Percentiles rank a stretch among this genome's conserved stretches.
These are phyloP conservation scores for Trypanosomatidae sp. DNA, from an alignment of 208 protist genomes.

Conservation along the genomic window DNA sequence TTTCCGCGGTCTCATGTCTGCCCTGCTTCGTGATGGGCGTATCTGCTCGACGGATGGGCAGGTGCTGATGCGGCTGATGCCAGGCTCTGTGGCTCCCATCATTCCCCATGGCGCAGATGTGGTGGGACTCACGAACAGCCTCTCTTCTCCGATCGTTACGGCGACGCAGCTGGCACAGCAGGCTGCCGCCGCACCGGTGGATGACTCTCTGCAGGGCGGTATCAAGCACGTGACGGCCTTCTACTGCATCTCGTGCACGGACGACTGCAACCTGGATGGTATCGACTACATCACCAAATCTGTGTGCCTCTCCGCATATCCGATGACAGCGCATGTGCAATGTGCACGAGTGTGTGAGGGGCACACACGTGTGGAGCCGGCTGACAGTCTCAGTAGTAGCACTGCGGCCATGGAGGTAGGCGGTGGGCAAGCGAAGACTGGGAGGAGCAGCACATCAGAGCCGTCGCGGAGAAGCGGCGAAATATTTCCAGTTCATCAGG, in stretches of 20 bases:
- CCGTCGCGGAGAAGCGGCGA: background rate
- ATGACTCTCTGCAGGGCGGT: slow-evolving; percentile 76
- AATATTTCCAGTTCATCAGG: slow-evolving; percentile 3
- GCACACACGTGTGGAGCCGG: slow-evolving; percentile 40
- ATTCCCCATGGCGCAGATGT: slow-evolving; percentile 81
- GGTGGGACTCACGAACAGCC: slow-evolving; percentile 70
- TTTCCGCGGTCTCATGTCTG: slow-evolving; percentile 84
- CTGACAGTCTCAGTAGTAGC: slow-evolving; percentile 3
- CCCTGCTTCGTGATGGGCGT: slow-evolving; percentile 75
- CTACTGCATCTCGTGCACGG: slow-evolving; percentile 85
- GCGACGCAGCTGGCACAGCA: slow-evolving; percentile 36
- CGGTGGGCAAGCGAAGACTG: background rate
- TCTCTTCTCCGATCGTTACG: slow-evolving; percentile 55
- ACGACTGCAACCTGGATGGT: slow-evolving; percentile 72
- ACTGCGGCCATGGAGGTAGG: background rate
- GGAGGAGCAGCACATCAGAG: background rate
- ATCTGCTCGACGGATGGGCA: slow-evolving; percentile 64
- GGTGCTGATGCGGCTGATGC: slow-evolving; percentile 76
- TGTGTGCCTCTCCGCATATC: slow-evolving; percentile 77
- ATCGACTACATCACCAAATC: slow-evolving; percentile 78
- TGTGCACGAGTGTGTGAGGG: slow-evolving; percentile 80
- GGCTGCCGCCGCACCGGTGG: slow-evolving; percentile 41
- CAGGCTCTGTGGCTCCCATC: slow-evolving; percentile 80
- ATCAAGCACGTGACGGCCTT: slow-evolving; percentile 80
- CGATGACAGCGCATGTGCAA: slow-evolving; percentile 74